Percentiles rank a stretch among this genome's conserved stretches.
phyloP scores from a whole-genome alignment of 2,329 filamentous ascomycete genomes.

The Aspergillus pseudoviridinutans region DNA sequence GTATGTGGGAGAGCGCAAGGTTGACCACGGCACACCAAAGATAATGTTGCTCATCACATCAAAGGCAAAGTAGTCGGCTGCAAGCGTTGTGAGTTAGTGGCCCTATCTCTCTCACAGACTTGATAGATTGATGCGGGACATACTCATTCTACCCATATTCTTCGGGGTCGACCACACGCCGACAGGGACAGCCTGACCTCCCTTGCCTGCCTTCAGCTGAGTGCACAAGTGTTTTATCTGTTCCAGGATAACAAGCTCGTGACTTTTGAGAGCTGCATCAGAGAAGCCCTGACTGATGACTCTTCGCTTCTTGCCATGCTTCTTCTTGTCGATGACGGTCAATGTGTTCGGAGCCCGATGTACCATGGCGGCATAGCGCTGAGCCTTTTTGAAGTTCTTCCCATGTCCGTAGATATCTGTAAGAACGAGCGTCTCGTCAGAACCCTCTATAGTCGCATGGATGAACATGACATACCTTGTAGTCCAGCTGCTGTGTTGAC shows the following conservation, averaged over 20 bases:
- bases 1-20: slow-evolving; percentile 6
- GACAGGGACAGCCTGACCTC: slow-evolving; percentile 7
- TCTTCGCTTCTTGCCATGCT: too few species aligned
- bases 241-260: slow-evolving; percentile 4
- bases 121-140: background rate
- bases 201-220: background rate
- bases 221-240: slow-evolving; percentile 11
- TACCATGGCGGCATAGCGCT: too few species aligned
- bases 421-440: too few species aligned
- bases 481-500: too few species aligned
- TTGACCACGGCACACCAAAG: slow-evolving; percentile 12
- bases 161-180: slow-evolving; percentile 38
- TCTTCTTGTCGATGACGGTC: too few species aligned
- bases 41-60: slow-evolving; percentile 47
- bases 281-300: too few species aligned
- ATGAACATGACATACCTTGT: too few species aligned
- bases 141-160: slow-evolving; percentile 45
- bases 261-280: too few species aligned
- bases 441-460: too few species aligned
- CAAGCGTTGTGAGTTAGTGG: background rate
- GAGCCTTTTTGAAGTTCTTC: too few species aligned
- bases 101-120: background rate
- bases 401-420: too few species aligned
- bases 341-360: too few species aligned
- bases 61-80: slow-evolving; percentile 40